A percentile compares a stretch with the other conserved stretches of the same genome.
phyloP scores from a whole-genome alignment of 805 yeast species.

The Lipomyces spencermartinsiae region DNA sequence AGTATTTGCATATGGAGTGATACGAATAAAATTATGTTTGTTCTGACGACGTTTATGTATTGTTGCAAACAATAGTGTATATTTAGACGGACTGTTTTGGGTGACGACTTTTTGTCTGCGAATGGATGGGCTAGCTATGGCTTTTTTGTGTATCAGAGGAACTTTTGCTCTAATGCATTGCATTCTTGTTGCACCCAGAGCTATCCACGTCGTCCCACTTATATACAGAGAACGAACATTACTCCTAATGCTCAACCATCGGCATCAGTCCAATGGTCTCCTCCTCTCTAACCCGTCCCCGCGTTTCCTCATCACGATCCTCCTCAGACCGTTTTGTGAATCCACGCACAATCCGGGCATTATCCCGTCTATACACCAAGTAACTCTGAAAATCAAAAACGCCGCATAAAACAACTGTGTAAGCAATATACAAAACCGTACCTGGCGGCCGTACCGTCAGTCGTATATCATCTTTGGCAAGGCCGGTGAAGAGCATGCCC shows the following conservation, averaged over 20 bases:
- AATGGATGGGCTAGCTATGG: not conserved
- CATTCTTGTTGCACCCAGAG: not conserved
- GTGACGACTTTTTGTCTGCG: not conserved
- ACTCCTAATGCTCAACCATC: not conserved
- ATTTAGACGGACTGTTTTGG: not conserved
- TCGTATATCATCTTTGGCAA: not conserved
- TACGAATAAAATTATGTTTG: not conserved
- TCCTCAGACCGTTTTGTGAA: constrained; percentile 8
- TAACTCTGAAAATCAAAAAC: constrained; percentile 5
- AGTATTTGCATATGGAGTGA: not conserved
- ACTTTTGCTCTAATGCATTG: not conserved
- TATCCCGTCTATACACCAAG: constrained; percentile 4
- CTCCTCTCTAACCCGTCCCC: not conserved
- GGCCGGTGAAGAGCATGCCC: not conserved
- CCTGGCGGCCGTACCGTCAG: constrained; percentile 15
- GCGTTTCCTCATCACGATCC: constrained; percentile 1
- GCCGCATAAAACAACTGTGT: not conserved
- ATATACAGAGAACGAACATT: not conserved
- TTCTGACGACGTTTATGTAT: not conserved
- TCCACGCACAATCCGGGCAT: constrained; percentile 8
- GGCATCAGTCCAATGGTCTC: constrained; percentile 8
- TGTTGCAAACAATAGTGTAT: not conserved
- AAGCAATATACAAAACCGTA: constrained; percentile 6
- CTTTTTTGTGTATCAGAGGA: not conserved
- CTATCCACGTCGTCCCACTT: not conserved